Evolutionary conservation across 2,329 filamentous ascomycete species (phyloP), one percentile per base, ranked within the genome.

Genomic region (Botrytis fragariae): DNA sequence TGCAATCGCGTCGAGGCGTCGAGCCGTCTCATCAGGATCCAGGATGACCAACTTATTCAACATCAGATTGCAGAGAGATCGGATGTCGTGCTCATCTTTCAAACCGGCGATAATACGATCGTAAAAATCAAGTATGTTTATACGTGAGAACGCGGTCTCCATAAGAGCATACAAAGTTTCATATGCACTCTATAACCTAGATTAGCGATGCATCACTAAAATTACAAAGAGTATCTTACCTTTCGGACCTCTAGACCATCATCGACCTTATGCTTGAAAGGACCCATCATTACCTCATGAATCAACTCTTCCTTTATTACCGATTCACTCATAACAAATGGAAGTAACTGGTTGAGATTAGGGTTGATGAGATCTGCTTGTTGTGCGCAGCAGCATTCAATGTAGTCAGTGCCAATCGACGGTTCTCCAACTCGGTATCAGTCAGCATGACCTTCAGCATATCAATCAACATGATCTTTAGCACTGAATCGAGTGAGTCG

Each of bases 201-300:
- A 64, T 77, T 73, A 79, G 76, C 48, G 60, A 45, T 39, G 35
- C 44, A 44, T 44, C 44, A 37, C 45, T 54, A 59, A 44, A 69
- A n/a, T 7, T 59, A 59, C 59, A 22, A 39, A 25, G n/a, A 51
- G 25, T 37, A 22, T 37, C 63, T 61, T 81, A 92, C 91, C 88
- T 99, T 99, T 81, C 96, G 93, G 68, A 98, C 90, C 82, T 99
- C 96, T 25, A 99, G 87, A 25, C 96, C 96, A 79, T 98, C 95
- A 78, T 99, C 96, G 45, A 99, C 94, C 79, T 93, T 93, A 83
- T 98, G 95, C 83, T 97, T 98, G 86, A 99, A 99, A 0, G 96
- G 96, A 0, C 96, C 96, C 92, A 99, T 97, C 83, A 94, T 92
- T 1, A 99, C 95, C 81, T 98, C 95, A 37, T 94, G 90, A 72